phyloP scores from a whole-genome alignment of 225 moss, liverwort and hornwort genomes.

The Physcomitrellopsis africana region DNA sequence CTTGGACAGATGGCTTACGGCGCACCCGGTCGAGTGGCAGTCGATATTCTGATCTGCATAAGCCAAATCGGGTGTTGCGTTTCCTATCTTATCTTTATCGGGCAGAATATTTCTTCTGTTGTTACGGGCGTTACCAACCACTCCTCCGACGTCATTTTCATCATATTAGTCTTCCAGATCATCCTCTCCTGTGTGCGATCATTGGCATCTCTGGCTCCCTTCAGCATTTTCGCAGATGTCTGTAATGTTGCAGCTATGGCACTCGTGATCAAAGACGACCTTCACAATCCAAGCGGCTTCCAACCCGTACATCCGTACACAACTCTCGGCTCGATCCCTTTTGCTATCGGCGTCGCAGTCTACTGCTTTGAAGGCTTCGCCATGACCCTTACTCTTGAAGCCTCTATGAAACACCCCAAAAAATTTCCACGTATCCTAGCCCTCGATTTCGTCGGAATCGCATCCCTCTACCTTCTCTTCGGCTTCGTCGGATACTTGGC shows the following conservation, averaged over 20 bases:
- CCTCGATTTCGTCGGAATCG: conserved; percentile 59
- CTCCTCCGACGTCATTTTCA: conserved; percentile 58
- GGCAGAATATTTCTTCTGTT: conserved; percentile 82
- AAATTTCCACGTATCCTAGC: conserved; percentile 67
- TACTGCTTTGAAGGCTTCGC: conserved; percentile 97
- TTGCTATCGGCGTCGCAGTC: conserved; percentile 82
- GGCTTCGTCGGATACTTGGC: conserved; percentile 85
- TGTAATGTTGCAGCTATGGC: conserved; percentile 96
- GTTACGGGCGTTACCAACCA: conserved; percentile 48
- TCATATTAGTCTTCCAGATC: conserved; percentile 62
- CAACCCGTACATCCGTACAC: conserved; percentile 48
- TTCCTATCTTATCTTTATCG: conserved; percentile 90
- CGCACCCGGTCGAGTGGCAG: conserved; percentile 53
- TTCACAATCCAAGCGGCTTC: conserved; percentile 51
- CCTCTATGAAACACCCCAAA: conserved; percentile 71
- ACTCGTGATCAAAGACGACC: conserved; percentile 81
- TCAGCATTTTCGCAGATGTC: conserved; percentile 89
- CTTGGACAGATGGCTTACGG: conserved; percentile 75
- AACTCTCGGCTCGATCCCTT: conserved; percentile 64
- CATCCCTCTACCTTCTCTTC: conserved; percentile 66
- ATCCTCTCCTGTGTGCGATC: conserved; percentile 74
- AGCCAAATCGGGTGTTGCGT: conserved; percentile 90
- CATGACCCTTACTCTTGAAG: conserved; percentile 82
- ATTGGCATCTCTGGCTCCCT: conserved; percentile 78
- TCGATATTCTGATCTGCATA: conserved; percentile 76